These are phyloP conservation scores for Sambucus nigra DNA, from an alignment of 129 eudicot genomes.

Conservation along the genomic window DNA sequence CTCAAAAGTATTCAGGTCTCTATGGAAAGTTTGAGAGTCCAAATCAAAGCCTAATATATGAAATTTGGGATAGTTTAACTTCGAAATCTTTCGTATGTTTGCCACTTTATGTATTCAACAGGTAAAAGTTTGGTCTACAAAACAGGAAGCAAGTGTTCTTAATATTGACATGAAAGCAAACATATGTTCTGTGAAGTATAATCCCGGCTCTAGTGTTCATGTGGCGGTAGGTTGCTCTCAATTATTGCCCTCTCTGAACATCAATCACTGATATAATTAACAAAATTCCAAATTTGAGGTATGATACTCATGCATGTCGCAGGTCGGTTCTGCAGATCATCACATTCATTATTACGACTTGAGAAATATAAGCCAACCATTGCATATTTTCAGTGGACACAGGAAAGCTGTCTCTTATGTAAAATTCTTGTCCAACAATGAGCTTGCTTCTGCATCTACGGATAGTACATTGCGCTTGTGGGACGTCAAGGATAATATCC, in stretches of 20 bases:
- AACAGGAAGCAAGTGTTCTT: slow-evolving; percentile 87
- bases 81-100: not conserved
- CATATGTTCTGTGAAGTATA: slow-evolving; percentile 89
- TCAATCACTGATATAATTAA: not conserved
- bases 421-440: slow-evolving; percentile 68
- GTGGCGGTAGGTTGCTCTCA: slow-evolving; percentile 56
- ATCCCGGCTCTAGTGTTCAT: slow-evolving; percentile 86
- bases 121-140: slow-evolving; percentile 96
- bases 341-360: slow-evolving; percentile 86
- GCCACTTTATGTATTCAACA: slow-evolving; percentile 13
- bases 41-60: too few relatives aligned
- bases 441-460: slow-evolving; percentile 98
- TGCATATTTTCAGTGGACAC: slow-evolving; percentile 74
- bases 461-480: slow-evolving; percentile 91
- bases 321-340: slow-evolving; percentile 99
- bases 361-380: slow-evolving; percentile 75
- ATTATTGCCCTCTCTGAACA: not conserved
- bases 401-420: slow-evolving; percentile 92
- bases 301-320: slow-evolving; percentile 17
- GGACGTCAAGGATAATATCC: slow-evolving; percentile 78
- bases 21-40: too few relatives aligned
- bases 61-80: not conserved
- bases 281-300: not conserved
- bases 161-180: slow-evolving; percentile 96
- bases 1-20: too few relatives aligned